Conservation (phyloP, 1,284 basidiomycete species). For the Leccinum pallidistipes region DNA sequence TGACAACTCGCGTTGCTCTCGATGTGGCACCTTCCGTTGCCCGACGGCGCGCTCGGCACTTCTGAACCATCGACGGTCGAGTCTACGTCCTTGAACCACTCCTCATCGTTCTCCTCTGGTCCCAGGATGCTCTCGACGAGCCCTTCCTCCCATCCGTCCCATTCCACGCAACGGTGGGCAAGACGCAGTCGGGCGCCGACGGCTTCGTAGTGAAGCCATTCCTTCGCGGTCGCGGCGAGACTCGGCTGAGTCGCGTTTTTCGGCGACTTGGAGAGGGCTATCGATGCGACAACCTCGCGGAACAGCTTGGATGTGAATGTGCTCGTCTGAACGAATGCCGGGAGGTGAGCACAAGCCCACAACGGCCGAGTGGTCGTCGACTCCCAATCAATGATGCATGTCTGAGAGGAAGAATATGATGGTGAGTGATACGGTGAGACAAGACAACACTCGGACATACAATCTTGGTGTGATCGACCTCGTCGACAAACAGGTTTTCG, state of each 20-base stretch:
- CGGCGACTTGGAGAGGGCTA: slow-evolving; percentile 28
- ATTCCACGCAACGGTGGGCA: slow-evolving; percentile 42
- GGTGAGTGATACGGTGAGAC: neutral
- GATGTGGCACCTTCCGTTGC: neutral
- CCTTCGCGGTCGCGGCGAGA: slow-evolving; percentile 47
- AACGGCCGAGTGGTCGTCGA: slow-evolving; percentile 79
- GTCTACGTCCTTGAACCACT: slow-evolving; percentile 58
- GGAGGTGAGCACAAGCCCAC: slow-evolving; percentile 79
- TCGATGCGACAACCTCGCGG: slow-evolving; percentile 54
- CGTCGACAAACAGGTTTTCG: slow-evolving; percentile 80
- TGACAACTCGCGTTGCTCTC: slow-evolving; percentile 5
- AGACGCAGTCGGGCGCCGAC: slow-evolving; percentile 41
- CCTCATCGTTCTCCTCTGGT: slow-evolving; percentile 63
- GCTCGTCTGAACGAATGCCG: slow-evolving; percentile 72
- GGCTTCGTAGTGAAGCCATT: slow-evolving; percentile 73
- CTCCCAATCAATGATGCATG: slow-evolving; percentile 84
- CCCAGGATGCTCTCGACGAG: slow-evolving; percentile 72
- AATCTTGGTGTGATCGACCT: slow-evolving; percentile 61
- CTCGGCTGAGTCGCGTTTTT: slow-evolving; percentile 15
- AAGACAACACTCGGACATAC: slow-evolving; percentile 41
- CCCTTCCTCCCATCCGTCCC: slow-evolving; percentile 87
- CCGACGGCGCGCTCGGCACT: slow-evolving; percentile 15
- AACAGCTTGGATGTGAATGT: slow-evolving; percentile 71
- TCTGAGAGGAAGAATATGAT: slow-evolving; percentile 42
- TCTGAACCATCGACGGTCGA: slow-evolving; percentile 30